phyloP scores from a whole-genome alignment of 805 yeast species.

The Candida pseudofarinosa region DNA sequence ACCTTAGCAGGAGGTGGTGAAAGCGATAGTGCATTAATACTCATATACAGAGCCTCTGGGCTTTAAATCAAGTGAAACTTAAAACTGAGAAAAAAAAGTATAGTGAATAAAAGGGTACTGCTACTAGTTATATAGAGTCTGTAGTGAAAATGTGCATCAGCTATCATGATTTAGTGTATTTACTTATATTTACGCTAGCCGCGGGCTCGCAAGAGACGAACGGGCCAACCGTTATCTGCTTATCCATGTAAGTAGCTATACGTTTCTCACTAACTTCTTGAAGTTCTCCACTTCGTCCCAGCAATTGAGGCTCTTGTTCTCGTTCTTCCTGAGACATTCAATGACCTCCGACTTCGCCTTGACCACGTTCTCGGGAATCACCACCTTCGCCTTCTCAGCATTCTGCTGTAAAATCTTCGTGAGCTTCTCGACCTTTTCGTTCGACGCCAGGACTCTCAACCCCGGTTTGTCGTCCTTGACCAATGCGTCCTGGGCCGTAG shows the following conservation, averaged over 20 bases:
- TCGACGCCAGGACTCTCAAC: conserved; percentile 25
- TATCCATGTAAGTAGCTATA: too few species aligned
- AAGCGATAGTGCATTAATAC: conserved; percentile 88
- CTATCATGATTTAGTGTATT: not conserved
- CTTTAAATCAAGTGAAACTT: conserved; percentile 30
- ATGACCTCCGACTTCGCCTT: conserved; percentile 48
- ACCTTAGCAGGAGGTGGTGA: conserved; percentile 95
- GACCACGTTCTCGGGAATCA: conserved; percentile 35
- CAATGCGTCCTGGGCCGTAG: conserved; percentile 42
- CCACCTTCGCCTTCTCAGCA: conserved; percentile 27
- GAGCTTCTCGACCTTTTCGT: conserved; percentile 40
- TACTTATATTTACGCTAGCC: not conserved
- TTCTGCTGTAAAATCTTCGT: conserved; percentile 32
- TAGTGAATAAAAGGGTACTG: too few species aligned
- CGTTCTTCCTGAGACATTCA: conserved; percentile 58
- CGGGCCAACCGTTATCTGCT: too few species aligned
- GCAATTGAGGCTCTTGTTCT: conserved; percentile 69
- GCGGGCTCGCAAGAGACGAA: not conserved
- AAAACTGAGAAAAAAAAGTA: too few species aligned
- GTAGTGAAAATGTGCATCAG: not conserved
- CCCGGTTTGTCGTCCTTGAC: conserved; percentile 27
- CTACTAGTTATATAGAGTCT: not conserved
- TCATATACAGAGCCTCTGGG: conserved; percentile 81
- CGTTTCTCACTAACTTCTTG: conserved; percentile 51
- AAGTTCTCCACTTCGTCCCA: conserved; percentile 76